Percentiles rank a stretch among this genome's conserved stretches.
These are phyloP conservation scores for Phaffia australis DNA, from an alignment of 768 basidiomycete species.

Conservation along the genomic window DNA sequence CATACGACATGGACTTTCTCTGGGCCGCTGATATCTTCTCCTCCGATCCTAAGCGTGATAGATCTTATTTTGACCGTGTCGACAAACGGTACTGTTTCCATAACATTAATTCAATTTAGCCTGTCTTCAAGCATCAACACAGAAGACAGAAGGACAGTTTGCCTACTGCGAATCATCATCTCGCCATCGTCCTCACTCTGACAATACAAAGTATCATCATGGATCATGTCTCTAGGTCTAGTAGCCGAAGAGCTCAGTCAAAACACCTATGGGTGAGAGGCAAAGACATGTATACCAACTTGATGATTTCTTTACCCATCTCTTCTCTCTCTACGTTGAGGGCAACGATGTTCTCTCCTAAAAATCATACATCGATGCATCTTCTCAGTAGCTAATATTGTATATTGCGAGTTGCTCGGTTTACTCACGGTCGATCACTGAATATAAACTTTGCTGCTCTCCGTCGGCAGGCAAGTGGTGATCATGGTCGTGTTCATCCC, in stretches of 20 bases:
- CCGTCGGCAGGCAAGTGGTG: conserved; percentile 5
- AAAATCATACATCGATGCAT: too few relatives aligned
- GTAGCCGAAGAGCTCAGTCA: background rate
- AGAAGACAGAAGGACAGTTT: too few relatives aligned
- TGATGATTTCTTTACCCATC: conserved; percentile 24
- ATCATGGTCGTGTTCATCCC: conserved; percentile 17
- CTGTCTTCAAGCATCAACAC: too few relatives aligned
- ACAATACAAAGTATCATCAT: conserved; percentile 21
- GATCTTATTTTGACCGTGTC: conserved; percentile 23
- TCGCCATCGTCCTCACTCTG: conserved; percentile 24
- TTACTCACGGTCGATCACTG: conserved; percentile 14
- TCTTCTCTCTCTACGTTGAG: conserved; percentile 20
- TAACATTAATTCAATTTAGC: too few relatives aligned
- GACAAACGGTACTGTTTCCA: conserved; percentile 13
- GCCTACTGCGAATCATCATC: conserved; percentile 22
- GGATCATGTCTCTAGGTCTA: conserved; percentile 17
- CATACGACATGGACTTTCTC: conserved; percentile 23
- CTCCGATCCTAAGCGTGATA: conserved; percentile 11
- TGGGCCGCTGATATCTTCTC: background rate
- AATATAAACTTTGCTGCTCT: conserved; percentile 22
- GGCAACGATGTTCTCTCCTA: conserved; percentile 21
- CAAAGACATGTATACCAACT: conserved; percentile 1
- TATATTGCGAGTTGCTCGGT: too few relatives aligned
- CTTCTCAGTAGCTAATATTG: too few relatives aligned
- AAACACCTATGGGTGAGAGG: background rate